Conservation (phyloP, 306 rosid species). For the Castanea crenata region DNA sequence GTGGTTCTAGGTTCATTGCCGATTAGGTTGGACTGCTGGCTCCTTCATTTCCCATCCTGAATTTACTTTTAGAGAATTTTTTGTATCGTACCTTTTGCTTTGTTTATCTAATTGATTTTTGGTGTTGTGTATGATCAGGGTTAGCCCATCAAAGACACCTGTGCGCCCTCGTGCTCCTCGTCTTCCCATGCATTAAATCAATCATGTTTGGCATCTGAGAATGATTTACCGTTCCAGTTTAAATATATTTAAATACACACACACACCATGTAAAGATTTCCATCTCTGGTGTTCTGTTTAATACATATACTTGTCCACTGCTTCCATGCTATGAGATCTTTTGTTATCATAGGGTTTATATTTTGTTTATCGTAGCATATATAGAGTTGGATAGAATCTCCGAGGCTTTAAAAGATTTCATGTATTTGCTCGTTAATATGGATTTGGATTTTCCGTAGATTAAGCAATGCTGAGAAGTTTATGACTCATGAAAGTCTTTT, state of each 20-base stretch:
- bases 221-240: conserved; percentile 39
- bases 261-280: conserved; percentile 34
- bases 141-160: conserved; percentile 92
- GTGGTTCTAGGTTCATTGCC: conserved; percentile 91
- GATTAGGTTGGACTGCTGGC: conserved; percentile 63
- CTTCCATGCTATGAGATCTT: conserved; percentile 25
- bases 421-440: conserved; percentile 3
- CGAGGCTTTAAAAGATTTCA: conserved; percentile 30
- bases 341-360: conserved; percentile 22
- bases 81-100: not conserved
- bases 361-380: conserved; percentile 16
- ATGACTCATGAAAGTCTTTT: not conserved
- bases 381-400: conserved; percentile 33
- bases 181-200: conserved; percentile 47
- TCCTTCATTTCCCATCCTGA: not conserved
- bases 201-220: conserved; percentile 33
- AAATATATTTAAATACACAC: conserved; percentile 50
- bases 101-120: conserved; percentile 11
- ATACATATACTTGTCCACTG: conserved; percentile 15
- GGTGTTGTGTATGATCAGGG: conserved; percentile 47
- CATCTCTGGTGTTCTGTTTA: conserved; percentile 28
- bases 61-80: not conserved
- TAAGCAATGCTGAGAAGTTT: not conserved
- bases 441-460: conserved; percentile 10
- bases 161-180: conserved; percentile 76